These are phyloP conservation scores for Boletales sp. DNA, from an alignment of 768 basidiomycete genomes.

Conservation along the genomic window DNA sequence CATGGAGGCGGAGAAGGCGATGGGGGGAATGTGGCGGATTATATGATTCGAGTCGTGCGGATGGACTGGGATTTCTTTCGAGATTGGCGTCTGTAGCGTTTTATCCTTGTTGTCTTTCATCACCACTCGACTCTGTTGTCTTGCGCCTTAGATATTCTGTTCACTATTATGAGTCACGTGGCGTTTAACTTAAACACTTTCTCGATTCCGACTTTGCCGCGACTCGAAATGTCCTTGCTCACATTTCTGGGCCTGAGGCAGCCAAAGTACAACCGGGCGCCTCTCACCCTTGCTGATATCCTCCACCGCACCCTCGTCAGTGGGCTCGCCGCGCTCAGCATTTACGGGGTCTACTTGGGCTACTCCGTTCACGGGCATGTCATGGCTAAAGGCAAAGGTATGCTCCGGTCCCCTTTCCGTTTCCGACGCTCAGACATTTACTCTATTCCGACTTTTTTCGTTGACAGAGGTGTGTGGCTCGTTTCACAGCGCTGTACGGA, in stretches of 20 bases:
- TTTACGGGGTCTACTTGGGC: slow-evolving; percentile 31
- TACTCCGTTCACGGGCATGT: slow-evolving; percentile 31
- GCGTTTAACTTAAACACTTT: no score
- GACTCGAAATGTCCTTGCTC: slow-evolving; percentile 24
- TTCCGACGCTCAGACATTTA: not conserved
- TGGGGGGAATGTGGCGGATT: slow-evolving; percentile 76
- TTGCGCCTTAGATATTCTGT: no score
- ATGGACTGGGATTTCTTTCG: slow-evolving; percentile 66
- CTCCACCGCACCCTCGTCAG: slow-evolving; percentile 30
- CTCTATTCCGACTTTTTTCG: not conserved
- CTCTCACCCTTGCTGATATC: slow-evolving; percentile 26
- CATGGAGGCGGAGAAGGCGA: slow-evolving; percentile 44
- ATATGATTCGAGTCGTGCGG: slow-evolving; percentile 72
- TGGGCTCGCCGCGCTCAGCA: slow-evolving; percentile 25
- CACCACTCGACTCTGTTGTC: not conserved
- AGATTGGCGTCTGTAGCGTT: slow-evolving; percentile 59
- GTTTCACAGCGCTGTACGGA: not conserved
- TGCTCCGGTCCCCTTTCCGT: slow-evolving; percentile 1
- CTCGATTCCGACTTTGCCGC: no score
- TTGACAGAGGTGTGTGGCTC: slow-evolving; percentile 19
- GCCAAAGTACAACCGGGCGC: slow-evolving; percentile 18
- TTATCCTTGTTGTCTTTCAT: not conserved
- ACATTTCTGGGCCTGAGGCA: slow-evolving; percentile 25
- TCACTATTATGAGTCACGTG: slow-evolving; percentile 4
- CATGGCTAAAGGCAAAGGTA: slow-evolving; percentile 30